Evolutionary conservation across 1,139 yeast genomes (phyloP).

Genomic region (Geotrichum carabidarum): DNA sequence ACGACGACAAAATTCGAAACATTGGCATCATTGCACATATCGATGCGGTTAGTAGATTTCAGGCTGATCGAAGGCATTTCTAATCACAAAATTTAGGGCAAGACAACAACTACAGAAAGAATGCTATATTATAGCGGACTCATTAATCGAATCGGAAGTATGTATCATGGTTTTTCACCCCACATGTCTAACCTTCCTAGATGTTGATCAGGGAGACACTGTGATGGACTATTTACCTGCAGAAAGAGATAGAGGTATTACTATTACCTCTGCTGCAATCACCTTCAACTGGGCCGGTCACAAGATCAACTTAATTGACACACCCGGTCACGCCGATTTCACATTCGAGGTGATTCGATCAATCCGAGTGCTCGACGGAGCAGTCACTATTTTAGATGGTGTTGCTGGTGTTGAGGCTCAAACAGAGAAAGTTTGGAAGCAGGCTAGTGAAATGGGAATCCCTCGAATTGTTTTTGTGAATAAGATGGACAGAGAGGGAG

Average conservation of each 20-base stretch:
- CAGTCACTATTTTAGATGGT: constrained; percentile 85
- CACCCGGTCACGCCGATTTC: constrained; percentile 98
- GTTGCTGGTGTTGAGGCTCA: constrained; percentile 99
- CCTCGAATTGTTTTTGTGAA: constrained; percentile 80
- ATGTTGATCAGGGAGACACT: constrained; percentile 95
- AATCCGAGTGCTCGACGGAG: constrained; percentile 86
- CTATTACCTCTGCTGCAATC: constrained; percentile 95
- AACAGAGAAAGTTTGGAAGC: constrained; percentile 95
- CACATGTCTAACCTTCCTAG: constrained; percentile 26
- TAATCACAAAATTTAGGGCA: constrained; percentile 43
- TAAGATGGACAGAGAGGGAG: constrained; percentile 95
- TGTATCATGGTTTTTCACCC: not conserved
- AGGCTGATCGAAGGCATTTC: not conserved
- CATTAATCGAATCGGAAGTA: constrained; percentile 63
- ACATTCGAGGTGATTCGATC: constrained; percentile 91
- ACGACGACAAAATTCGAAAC: constrained; percentile 46
- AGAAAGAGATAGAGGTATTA: constrained; percentile 89
- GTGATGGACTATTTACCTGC: constrained; percentile 89
- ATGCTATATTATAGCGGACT: constrained; percentile 86
- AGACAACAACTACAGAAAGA: constrained; percentile 84
- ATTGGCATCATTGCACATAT: constrained; percentile 83
- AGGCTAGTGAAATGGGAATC: constrained; percentile 59
- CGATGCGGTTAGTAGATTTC: constrained; percentile 46
- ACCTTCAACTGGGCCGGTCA: constrained; percentile 79
- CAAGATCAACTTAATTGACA: constrained; percentile 81